phyloP scores from a whole-genome alignment of 129 eudicot species.

The Ambrosia artemisiifolia region DNA sequence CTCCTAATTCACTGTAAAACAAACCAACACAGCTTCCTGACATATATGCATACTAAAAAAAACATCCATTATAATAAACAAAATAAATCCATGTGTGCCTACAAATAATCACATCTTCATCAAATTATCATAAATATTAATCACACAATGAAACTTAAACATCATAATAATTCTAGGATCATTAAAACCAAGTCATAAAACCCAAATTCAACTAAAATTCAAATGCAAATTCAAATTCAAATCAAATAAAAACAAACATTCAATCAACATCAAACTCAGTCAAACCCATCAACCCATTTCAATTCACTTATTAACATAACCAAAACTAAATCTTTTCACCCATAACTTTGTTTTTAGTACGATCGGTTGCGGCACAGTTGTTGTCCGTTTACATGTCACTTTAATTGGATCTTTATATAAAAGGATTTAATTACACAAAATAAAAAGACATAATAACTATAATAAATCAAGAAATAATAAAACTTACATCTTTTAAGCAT shows the following conservation, averaged over 20 bases:
- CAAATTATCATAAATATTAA: background rate
- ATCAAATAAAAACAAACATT: slow-evolving; percentile 23
- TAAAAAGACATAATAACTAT: no score
- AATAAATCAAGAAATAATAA: slow-evolving; percentile 6
- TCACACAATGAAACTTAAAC: background rate
- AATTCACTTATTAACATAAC: slow-evolving; percentile 5
- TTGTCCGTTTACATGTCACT: no score
- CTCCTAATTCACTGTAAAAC: background rate
- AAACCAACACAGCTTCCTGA: background rate
- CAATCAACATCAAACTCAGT: slow-evolving; percentile 21
- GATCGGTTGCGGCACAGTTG: no score
- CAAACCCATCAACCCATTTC: slow-evolving; percentile 22
- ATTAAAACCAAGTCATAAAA: background rate
- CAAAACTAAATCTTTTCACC: background rate
- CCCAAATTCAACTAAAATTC: slow-evolving; percentile 15
- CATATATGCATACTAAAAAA: background rate
- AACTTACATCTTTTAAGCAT: slow-evolving; percentile 4
- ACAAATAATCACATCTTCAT: background rate
- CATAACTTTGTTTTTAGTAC: no score
- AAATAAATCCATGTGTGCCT: background rate
- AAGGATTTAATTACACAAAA: no score
- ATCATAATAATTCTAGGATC: background rate
- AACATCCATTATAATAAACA: slow-evolving; percentile 3
- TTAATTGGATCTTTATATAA: no score
- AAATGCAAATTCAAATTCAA: slow-evolving; percentile 6